These are phyloP conservation scores for Ceratobasidium sp. DNA, from an alignment of 1,284 basidiomycete genomes.

Conservation along the genomic window DNA sequence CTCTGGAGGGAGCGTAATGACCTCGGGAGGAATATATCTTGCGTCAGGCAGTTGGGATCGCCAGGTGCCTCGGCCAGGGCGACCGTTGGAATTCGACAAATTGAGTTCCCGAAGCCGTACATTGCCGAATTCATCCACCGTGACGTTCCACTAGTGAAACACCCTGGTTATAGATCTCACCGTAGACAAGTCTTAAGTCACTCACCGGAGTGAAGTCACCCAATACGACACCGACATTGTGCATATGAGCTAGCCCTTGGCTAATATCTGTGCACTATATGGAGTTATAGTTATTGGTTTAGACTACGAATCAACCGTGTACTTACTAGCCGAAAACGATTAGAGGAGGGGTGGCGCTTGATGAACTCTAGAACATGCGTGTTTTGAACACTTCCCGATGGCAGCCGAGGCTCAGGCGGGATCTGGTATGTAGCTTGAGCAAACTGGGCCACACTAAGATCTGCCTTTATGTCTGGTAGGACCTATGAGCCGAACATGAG, in stretches of 20 bases:
- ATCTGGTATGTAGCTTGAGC: background rate
- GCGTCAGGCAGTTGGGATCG: conserved; percentile 26
- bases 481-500: background rate
- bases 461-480: background rate
- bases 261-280: conserved; percentile 10
- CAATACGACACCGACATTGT: background rate
- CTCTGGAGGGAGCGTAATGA: conserved; percentile 21
- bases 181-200: background rate
- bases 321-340: conserved; percentile 20
- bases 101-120: conserved; percentile 17
- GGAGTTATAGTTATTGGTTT: background rate
- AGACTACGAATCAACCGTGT: too few relatives aligned
- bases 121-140: conserved; percentile 12
- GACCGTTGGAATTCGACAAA: background rate
- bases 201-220: conserved; percentile 28
- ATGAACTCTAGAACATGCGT: conserved; percentile 28
- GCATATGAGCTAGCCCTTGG: conserved; percentile 23
- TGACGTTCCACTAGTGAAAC: conserved; percentile 5
- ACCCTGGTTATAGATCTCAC: background rate
- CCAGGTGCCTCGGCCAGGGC: conserved; percentile 21
- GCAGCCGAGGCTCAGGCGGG: background rate
- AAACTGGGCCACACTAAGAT: background rate
- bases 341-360: background rate
- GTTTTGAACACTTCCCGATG: background rate
- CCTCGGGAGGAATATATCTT: conserved; percentile 25